phyloP scores from a whole-genome alignment of 129 eudicot genomes.

The Kitagawia praeruptora region DNA sequence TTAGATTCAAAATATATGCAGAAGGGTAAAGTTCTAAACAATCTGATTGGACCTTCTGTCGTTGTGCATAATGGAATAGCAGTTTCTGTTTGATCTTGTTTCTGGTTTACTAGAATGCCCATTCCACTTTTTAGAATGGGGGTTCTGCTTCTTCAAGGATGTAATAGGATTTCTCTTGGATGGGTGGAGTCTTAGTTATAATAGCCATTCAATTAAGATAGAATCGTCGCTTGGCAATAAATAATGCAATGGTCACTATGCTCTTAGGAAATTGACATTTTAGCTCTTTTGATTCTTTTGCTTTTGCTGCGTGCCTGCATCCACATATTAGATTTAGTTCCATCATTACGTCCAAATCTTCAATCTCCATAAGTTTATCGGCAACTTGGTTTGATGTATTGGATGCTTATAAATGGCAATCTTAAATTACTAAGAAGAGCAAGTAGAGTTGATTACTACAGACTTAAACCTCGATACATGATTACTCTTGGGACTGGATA shows the following conservation, averaged over 20 bases:
- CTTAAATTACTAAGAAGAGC: background rate
- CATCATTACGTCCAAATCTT: background rate
- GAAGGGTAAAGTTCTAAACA: background rate
- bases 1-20: background rate
- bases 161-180: background rate
- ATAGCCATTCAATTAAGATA: no score
- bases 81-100: background rate
- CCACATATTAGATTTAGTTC: background rate
- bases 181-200: no score
- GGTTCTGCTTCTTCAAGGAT: background rate
- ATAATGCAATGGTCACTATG: background rate
- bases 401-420: background rate
- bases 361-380: background rate
- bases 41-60: background rate
- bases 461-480: no score
- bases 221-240: background rate
- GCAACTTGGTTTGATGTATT: background rate
- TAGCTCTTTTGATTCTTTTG: background rate
- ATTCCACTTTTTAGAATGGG: background rate
- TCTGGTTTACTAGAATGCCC: background rate
- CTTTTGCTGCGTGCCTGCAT: background rate
- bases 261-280: background rate
- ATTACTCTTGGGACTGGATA: no score
- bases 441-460: background rate
- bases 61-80: background rate